Evolutionary conservation across 768 basidiomycete genomes (phyloP), one percentile per base, ranked within the genome.

Genomic region (Neoboletus subvelutipes): DNA sequence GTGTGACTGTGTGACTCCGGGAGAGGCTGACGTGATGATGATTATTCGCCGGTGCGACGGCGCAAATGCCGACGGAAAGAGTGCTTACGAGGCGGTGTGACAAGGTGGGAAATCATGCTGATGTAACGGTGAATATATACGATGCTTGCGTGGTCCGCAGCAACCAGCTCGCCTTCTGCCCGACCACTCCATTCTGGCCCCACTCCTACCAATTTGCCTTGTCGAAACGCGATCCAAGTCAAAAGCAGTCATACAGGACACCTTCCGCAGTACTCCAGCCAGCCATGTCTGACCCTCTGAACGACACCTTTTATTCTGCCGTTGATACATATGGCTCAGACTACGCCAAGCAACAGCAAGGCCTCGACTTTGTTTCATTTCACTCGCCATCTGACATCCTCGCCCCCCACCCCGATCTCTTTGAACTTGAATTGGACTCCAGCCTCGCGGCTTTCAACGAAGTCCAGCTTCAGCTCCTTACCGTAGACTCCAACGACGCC

Each of bases 371-470:
- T 77, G 79, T 83, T 75, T 85, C 85, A 70, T 86, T 86, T 75
- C 82, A 83, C 66, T 78, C 82, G 60, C 80, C 84, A 63, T 77
- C 82, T 57, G 88, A 90, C 75, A 81, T 88, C 74, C 78, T 84
- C 65, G 88, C 87, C 52, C 88, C 90, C 43, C 83, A 87, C 67
- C 87, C 88, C 59, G 90, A 92, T 78, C 79, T 84, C 61, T 92
- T 93, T 76, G 91, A 92, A 70, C 81, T 82, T 50, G 91, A 93
- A 74, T 81, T 93, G 66, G 90, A 91, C 74, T 78, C 77, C 34
- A 81, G 77, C 75, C 82, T 90, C 65, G 83, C 83, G 64, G 83
- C 80, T 43, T 82, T 86, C 69, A 83, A 87, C 76, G 80, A 84
- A 60, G 73, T 77, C 70, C 79, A 83, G 66, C 77, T 84, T 54